phyloP scores from a whole-genome alignment of 306 rosid genomes.

The Inga oerstediana region DNA sequence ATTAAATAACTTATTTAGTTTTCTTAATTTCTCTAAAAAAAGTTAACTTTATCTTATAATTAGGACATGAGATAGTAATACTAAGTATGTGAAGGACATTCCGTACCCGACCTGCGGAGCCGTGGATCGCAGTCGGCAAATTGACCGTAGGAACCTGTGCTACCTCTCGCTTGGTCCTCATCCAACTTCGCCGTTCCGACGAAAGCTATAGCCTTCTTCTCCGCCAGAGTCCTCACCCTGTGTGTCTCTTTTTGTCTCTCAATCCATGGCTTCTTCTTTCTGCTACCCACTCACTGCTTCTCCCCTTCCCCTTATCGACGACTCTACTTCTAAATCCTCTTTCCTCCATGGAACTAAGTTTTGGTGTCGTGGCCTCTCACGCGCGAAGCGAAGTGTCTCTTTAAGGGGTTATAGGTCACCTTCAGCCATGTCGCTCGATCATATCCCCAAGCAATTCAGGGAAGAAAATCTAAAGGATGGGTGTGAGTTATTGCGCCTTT shows the following conservation, averaged over 20 bases:
- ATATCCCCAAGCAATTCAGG: conserved; percentile 81
- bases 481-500: conserved; percentile 51
- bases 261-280: conserved; percentile 66
- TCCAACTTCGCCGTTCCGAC: background rate
- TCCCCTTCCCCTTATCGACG: conserved; percentile 34
- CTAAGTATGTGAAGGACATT: too few species aligned
- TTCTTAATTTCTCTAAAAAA: too few species aligned
- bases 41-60: too few species aligned
- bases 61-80: too few species aligned
- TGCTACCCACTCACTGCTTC: conserved; percentile 47
- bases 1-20: too few species aligned
- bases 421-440: conserved; percentile 56
- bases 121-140: conserved; percentile 7
- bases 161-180: background rate
- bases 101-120: background rate
- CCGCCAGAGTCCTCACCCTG: background rate
- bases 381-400: conserved; percentile 11
- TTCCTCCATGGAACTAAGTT: conserved; percentile 61
- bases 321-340: conserved; percentile 40
- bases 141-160: background rate
- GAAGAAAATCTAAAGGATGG: conserved; percentile 87
- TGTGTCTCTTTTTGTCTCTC: conserved; percentile 13
- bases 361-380: conserved; percentile 30
- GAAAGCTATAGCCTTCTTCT: background rate
- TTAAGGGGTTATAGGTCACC: conserved; percentile 48